phyloP scores from a whole-genome alignment of 495 filamentous ascomycete genomes.

The Friedmanniomyces simplex region DNA sequence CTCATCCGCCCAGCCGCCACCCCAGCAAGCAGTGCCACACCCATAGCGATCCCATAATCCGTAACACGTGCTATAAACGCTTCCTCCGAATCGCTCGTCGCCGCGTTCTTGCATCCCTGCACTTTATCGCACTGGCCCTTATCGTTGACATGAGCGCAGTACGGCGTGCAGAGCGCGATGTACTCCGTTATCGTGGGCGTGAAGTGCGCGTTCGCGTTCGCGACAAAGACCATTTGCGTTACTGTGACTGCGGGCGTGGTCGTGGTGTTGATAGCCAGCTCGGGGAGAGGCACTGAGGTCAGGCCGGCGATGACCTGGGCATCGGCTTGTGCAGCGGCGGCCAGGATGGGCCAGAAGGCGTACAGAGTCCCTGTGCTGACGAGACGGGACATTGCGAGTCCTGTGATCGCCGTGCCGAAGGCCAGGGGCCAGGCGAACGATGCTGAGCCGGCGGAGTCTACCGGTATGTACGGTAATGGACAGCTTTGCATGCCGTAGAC shows the following conservation, averaged over 20 bases:
- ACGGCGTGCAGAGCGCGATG: slow-evolving; percentile 2
- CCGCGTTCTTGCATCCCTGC: neutral
- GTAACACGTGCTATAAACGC: too few species aligned
- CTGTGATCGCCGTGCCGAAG: neutral
- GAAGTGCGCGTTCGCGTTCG: neutral
- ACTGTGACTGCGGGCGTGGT: neutral
- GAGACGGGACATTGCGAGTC: neutral
- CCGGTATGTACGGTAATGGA: neutral
- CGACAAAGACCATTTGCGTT: neutral
- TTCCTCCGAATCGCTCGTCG: neutral
- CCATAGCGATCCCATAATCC: too few species aligned
- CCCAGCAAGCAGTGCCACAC: too few species aligned
- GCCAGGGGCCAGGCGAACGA: neutral
- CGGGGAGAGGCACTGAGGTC: neutral
- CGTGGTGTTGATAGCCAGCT: neutral
- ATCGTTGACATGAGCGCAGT: neutral
- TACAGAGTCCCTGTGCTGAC: neutral
- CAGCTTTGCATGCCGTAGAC: neutral
- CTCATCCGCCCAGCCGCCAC: too few species aligned
- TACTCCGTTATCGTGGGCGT: neutral
- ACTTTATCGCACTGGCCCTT: neutral
- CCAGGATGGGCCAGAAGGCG: neutral
- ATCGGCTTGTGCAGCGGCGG: neutral
- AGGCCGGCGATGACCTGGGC: neutral
- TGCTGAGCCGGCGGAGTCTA: neutral